Evolutionary conservation across 192 early-diverging fungal genomes (phyloP).

Genomic region (Backusella sp.): DNA sequence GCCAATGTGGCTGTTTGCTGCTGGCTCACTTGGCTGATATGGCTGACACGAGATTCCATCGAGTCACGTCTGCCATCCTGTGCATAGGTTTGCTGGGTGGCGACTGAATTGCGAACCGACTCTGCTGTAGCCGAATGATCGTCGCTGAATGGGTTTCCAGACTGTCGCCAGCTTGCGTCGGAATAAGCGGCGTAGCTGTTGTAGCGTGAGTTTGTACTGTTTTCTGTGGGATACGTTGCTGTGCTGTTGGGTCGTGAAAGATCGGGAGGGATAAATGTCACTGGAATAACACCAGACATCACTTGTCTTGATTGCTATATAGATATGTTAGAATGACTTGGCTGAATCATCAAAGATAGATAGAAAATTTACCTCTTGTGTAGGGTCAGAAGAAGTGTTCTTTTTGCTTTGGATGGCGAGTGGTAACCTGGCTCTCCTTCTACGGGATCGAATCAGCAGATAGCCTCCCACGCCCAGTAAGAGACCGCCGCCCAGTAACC

Average conservation of each 20-base stretch:
- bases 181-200: neutral
- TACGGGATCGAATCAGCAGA: neutral
- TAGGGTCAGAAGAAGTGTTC: neutral
- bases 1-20: slow-evolving; percentile 11
- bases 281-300: slow-evolving; percentile 39
- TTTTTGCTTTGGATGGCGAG: slow-evolving; percentile 21
- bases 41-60: slow-evolving; percentile 7
- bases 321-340: neutral
- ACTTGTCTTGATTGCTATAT: neutral
- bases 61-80: slow-evolving; percentile 11
- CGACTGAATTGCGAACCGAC: neutral
- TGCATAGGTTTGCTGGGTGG: neutral
- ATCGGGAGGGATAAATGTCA: slow-evolving; percentile 36
- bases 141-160: neutral
- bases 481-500: slow-evolving; percentile 15
- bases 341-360: neutral
- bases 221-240: neutral
- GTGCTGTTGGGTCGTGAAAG: neutral
- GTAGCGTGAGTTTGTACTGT: slow-evolving; percentile 10
- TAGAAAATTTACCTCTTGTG: neutral
- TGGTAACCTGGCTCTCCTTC: neutral
- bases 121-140: neutral
- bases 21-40: neutral
- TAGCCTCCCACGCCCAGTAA: slow-evolving; percentile 6
- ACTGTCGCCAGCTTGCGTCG: neutral